phyloP scores from a whole-genome alignment of 2,329 filamentous ascomycete species.

The Ceratocystis smalleyi region DNA sequence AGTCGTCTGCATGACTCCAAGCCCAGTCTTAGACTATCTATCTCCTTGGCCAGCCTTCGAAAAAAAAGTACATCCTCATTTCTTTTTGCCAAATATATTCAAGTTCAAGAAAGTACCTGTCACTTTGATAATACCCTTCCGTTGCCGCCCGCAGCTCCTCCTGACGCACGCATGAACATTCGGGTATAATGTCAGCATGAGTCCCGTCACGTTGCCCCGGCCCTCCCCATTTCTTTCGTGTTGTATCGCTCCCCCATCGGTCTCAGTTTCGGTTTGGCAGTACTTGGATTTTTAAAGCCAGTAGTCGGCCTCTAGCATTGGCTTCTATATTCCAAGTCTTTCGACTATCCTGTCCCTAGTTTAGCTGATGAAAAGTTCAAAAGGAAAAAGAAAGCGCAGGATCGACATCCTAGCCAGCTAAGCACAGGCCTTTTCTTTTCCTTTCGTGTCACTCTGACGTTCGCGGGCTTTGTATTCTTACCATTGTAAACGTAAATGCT shows the following conservation, averaged over 20 bases:
- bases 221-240: neutral
- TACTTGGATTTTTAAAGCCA: too few relatives aligned
- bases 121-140: neutral
- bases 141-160: neutral
- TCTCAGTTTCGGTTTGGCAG: too few relatives aligned
- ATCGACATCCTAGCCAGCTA: neutral
- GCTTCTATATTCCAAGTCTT: too few relatives aligned
- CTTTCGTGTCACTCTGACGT: constrained; percentile 1
- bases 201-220: neutral
- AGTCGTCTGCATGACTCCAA: neutral
- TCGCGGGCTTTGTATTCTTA: neutral
- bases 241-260: too few relatives aligned
- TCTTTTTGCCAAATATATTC: neutral
- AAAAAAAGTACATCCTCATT: neutral
- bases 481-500: neutral
- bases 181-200: too few relatives aligned
- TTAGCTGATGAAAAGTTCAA: neutral
- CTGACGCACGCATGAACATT: neutral
- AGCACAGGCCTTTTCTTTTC: neutral
- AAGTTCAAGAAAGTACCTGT: neutral
- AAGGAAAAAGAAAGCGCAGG: neutral
- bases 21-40: neutral
- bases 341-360: neutral
- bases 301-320: too few relatives aligned
- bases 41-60: too few relatives aligned